These are phyloP conservation scores for Verticillium zaregamsianum DNA, from an alignment of 2,329 filamentous ascomycete species.

Conservation along the genomic window DNA sequence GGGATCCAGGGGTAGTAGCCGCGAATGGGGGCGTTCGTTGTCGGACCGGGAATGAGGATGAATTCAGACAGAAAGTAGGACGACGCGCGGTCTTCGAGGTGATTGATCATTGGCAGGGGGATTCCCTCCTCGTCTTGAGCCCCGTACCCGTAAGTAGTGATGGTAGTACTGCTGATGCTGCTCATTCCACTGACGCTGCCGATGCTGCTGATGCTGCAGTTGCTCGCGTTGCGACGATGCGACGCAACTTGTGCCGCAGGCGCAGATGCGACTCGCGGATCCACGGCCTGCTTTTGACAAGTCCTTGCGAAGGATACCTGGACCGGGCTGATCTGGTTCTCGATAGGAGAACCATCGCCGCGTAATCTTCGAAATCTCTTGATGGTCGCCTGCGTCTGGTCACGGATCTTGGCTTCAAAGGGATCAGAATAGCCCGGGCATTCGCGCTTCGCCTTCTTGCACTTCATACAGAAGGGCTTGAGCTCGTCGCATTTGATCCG, in stretches of 20 bases:
- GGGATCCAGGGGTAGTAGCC: constrained; percentile 13
- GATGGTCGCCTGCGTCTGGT: constrained; percentile 19
- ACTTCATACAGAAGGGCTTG: constrained; percentile 18
- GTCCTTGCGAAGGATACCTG: background rate
- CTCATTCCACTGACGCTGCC: background rate
- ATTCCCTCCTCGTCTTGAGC: constrained; percentile 9
- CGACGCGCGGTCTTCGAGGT: constrained; percentile 11
- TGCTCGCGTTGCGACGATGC: background rate
- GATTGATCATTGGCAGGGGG: constrained; percentile 7
- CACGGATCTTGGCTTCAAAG: constrained; percentile 19
- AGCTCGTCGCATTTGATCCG: constrained; percentile 20
- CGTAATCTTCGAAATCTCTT: constrained; percentile 13
- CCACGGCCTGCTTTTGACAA: background rate
- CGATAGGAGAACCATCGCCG: constrained; percentile 9
- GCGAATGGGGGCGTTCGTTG: background rate
- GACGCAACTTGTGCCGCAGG: background rate
- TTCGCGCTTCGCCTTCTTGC: constrained; percentile 17
- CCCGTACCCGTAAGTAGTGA: constrained; percentile 2
- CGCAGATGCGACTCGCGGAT: background rate
- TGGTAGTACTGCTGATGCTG: background rate
- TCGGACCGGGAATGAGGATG: constrained; percentile 9
- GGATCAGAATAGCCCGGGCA: constrained; percentile 19
- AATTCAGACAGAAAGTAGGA: constrained; percentile 14
- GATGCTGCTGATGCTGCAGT: background rate
- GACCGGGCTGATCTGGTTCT: background rate